These are phyloP conservation scores for Ganoderma lucidum DNA, from an alignment of 1,284 basidiomycete species.

Conservation along the genomic window DNA sequence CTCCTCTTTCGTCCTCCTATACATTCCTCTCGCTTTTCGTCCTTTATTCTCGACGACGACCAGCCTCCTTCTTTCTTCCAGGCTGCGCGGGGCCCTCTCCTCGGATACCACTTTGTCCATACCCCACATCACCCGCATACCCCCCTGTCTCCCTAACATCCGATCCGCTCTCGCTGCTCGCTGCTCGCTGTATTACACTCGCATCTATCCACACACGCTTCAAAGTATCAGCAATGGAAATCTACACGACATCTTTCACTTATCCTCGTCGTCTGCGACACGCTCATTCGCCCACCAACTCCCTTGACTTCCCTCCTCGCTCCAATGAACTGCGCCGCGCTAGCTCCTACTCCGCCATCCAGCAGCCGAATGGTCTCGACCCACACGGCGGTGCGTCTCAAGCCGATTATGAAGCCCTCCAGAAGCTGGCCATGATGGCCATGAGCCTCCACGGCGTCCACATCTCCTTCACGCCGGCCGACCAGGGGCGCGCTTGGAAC, in stretches of 20 bases:
- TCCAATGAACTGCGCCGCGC: conserved; percentile 49
- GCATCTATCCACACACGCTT: conserved; percentile 38
- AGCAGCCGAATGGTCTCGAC: conserved; percentile 50
- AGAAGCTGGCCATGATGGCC: conserved; percentile 83
- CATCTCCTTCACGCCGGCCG: conserved; percentile 79
- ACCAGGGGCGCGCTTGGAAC: conserved; percentile 81
- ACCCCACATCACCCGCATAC: conserved; percentile 47
- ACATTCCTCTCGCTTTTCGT: conserved; percentile 38
- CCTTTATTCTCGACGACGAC: conserved; percentile 42
- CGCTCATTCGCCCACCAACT: conserved; percentile 66
- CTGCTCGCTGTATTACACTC: conserved; percentile 42
- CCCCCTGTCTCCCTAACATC: conserved; percentile 47
- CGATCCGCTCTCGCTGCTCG: conserved; percentile 34
- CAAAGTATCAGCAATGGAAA: conserved; percentile 71
- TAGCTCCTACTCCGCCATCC: conserved; percentile 50
- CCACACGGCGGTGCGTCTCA: conserved; percentile 46
- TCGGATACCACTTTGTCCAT: conserved; percentile 49
- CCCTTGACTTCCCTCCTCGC: conserved; percentile 65
- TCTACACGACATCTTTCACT: conserved; percentile 92
- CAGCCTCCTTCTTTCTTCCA: conserved; percentile 39
- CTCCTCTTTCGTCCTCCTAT: conserved; percentile 37
- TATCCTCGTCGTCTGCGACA: conserved; percentile 82
- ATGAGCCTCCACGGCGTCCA: conserved; percentile 85
- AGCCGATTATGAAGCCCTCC: conserved; percentile 76
- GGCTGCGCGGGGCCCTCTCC: conserved; percentile 42